phyloP scores from a whole-genome alignment of 2,329 filamentous ascomycete species.

The Scytalidium lignicola region DNA sequence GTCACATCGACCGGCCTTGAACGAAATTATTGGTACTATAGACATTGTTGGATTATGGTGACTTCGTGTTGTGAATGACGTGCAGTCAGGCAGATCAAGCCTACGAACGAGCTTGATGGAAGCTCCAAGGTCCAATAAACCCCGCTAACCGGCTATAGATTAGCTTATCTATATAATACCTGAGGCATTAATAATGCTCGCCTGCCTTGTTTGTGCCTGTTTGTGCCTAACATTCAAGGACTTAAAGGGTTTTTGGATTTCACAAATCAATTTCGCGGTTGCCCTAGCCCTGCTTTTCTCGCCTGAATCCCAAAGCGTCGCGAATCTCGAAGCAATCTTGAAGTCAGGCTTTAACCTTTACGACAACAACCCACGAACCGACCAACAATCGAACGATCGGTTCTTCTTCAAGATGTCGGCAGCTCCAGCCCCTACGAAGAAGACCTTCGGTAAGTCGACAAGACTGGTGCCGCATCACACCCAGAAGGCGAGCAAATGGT shows the following conservation, averaged over 20 bases:
- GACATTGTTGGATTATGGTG: slow-evolving; percentile 56
- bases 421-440: slow-evolving; percentile 54
- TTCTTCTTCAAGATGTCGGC: slow-evolving; percentile 58
- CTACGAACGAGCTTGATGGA: background rate
- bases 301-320: background rate
- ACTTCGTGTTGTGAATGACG: background rate
- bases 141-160: background rate
- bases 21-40: slow-evolving; percentile 80
- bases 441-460: slow-evolving; percentile 97
- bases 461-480: slow-evolving; percentile 80
- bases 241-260: background rate
- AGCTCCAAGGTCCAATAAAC: slow-evolving; percentile 4
- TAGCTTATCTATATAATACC: background rate
- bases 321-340: slow-evolving; percentile 1
- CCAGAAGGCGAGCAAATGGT: slow-evolving; percentile 98
- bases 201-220: background rate
- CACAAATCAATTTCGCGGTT: background rate
- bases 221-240: background rate
- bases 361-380: slow-evolving; percentile 20
- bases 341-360: slow-evolving; percentile 1
- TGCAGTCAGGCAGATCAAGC: background rate
- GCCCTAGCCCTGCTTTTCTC: background rate
- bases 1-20: slow-evolving; percentile 91
- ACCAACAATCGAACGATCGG: slow-evolving; percentile 22
- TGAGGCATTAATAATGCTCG: background rate